A percentile compares a stretch with the other conserved stretches of the same genome.
Evolutionary conservation across 345 rosid genomes (phyloP).

Genomic region (Citrus maxima): DNA sequence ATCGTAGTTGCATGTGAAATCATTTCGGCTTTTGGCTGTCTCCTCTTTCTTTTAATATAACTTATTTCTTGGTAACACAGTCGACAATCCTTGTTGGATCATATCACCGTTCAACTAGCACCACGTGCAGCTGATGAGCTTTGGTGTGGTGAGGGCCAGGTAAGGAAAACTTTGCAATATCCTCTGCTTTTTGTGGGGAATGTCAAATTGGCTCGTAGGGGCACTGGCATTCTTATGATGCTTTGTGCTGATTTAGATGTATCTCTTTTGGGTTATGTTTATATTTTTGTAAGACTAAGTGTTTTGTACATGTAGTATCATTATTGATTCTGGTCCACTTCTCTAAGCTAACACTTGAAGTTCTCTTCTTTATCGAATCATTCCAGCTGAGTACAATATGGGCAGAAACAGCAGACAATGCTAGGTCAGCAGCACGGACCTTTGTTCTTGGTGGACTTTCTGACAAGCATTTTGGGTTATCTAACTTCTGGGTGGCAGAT

Average conservation of each 20-base stretch:
- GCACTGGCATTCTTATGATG: not conserved
- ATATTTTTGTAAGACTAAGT: not conserved
- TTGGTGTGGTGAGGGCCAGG: slow-evolving; percentile 84
- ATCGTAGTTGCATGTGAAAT: not conserved
- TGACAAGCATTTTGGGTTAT: slow-evolving; percentile 73
- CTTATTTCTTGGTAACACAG: slow-evolving; percentile 34
- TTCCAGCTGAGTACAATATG: slow-evolving; percentile 92
- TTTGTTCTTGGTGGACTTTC: slow-evolving; percentile 90
- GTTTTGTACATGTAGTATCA: not conserved
- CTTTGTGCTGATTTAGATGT: not conserved
- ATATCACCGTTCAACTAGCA: slow-evolving; percentile 90
- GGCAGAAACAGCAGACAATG: slow-evolving; percentile 95
- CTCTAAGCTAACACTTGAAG: not conserved
- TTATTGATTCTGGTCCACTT: not conserved
- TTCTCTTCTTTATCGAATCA: slow-evolving; percentile 15
- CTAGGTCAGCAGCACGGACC: slow-evolving; percentile 82
- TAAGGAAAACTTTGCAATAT: slow-evolving; percentile 27
- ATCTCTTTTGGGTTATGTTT: not conserved
- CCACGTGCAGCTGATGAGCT: slow-evolving; percentile 98
- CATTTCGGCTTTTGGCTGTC: not conserved
- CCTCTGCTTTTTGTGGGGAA: not conserved
- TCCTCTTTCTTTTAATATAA: not conserved
- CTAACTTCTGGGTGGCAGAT: slow-evolving; percentile 76
- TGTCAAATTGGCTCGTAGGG: not conserved
- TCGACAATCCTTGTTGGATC: slow-evolving; percentile 86